Evolutionary conservation across 208 protist genomes (phyloP).

Genomic region (Porcisia hertigi): DNA sequence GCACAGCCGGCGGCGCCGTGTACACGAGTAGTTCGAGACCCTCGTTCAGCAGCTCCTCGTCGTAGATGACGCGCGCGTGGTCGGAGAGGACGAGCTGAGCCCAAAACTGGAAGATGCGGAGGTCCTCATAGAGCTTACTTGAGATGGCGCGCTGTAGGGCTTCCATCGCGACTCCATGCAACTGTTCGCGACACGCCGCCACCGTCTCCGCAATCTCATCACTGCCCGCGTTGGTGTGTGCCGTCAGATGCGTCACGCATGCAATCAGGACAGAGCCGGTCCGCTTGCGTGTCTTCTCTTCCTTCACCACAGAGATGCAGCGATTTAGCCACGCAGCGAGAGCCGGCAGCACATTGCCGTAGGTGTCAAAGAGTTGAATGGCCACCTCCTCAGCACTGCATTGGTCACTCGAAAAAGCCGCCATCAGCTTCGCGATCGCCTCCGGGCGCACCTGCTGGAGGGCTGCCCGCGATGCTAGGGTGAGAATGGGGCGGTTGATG

Average conservation of each 20-base stretch:
- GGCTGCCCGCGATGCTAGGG: slow-evolving; percentile 23
- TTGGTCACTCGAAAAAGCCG: slow-evolving; percentile 26
- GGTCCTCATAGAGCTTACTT: slow-evolving; percentile 69
- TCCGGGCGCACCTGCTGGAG: slow-evolving; percentile 36
- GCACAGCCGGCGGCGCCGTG: slow-evolving; percentile 20
- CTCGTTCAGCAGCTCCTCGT: slow-evolving; percentile 75
- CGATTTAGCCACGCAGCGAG: slow-evolving; percentile 62
- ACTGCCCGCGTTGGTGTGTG: slow-evolving; percentile 13
- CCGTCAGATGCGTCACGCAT: slow-evolving; percentile 21
- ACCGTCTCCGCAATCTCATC: slow-evolving; percentile 18
- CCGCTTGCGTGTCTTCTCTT: slow-evolving; percentile 54
- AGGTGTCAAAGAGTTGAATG: slow-evolving; percentile 41
- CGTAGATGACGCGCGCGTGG: slow-evolving; percentile 46
- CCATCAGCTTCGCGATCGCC: slow-evolving; percentile 68
- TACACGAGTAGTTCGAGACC: slow-evolving; percentile 50
- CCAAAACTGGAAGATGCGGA: slow-evolving; percentile 74
- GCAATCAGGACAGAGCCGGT: slow-evolving; percentile 55
- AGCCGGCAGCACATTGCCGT: slow-evolving; percentile 46
- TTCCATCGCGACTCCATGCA: slow-evolving; percentile 48
- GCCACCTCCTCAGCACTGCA: slow-evolving; percentile 34
- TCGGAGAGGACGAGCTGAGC: slow-evolving; percentile 71
- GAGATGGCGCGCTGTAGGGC: slow-evolving; percentile 50
- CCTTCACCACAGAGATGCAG: slow-evolving; percentile 70
- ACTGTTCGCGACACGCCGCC: slow-evolving; percentile 27
- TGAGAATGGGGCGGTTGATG: slow-evolving; percentile 12